These are phyloP conservation scores for Tolypocladium cylindrosporum DNA, from an alignment of 2,329 filamentous ascomycete species.

Conservation along the genomic window DNA sequence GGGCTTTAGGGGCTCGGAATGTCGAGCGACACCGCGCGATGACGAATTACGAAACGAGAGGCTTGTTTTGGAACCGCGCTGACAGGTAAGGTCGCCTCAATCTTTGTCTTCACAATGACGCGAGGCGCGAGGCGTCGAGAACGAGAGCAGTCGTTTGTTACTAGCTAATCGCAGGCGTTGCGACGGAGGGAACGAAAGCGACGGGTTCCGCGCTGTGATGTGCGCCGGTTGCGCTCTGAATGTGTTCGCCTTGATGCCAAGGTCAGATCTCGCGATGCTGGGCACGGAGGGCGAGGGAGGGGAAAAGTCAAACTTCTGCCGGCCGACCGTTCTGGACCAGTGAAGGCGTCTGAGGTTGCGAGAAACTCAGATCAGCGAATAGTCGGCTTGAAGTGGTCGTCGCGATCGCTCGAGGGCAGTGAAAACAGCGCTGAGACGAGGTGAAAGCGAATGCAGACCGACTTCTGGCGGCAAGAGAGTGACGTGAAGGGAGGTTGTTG, in stretches of 20 bases:
- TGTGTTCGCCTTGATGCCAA: not conserved
- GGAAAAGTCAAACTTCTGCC: slow-evolving; percentile 12
- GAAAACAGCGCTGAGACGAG: slow-evolving; percentile 7
- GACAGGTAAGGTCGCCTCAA: not conserved
- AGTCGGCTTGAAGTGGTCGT: slow-evolving; percentile 24
- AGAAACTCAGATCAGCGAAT: slow-evolving; percentile 24
- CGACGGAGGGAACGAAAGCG: not conserved
- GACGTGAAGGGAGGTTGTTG: slow-evolving; percentile 15
- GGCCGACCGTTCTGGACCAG: slow-evolving; percentile 41
- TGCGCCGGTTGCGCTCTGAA: not conserved
- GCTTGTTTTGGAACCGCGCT: not conserved
- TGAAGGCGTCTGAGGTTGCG: slow-evolving; percentile 48
- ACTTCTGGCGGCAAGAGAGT: slow-evolving; percentile 24
- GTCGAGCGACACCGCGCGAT: not conserved
- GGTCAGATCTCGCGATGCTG: not conserved
- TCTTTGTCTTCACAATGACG: not conserved
- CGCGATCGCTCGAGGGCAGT: slow-evolving; percentile 12
- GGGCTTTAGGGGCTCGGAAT: not conserved
- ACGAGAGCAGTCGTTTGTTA: not conserved
- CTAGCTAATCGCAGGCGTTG: not conserved
- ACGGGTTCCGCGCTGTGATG: not conserved
- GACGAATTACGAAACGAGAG: not conserved
- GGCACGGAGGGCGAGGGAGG: not conserved
- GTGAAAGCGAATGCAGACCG: slow-evolving; percentile 18
- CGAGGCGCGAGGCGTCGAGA: not conserved